Base-by-base conservation (phyloP, 1,139 yeast genomes). In the Saccharomyces hybrid region DNA sequence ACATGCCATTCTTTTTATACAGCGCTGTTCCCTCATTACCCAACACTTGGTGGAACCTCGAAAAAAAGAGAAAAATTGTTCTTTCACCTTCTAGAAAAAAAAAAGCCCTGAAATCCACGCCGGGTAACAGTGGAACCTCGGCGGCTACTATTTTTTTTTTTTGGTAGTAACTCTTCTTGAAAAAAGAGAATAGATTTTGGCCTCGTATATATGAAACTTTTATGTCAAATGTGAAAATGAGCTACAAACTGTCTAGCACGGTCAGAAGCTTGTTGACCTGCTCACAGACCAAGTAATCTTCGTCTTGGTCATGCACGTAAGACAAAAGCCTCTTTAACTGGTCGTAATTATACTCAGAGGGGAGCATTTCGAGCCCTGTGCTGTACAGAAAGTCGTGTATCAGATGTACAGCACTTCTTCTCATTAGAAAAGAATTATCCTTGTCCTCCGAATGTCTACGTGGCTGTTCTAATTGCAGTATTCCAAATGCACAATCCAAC, bases 401-500 rank as follows among this genome's bases (percentile, higher is more conserved):
- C 38, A 89, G 70, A 13, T 84, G 86, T 3, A 88, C 78, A 0
- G 96, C 90, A 0, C 95, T 76, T 49, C 97, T 75, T 59, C 95
- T 76, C 79, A 91, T 78, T 0, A 84, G 72, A 29, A 62, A 62
- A 0, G 66, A 57, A 0, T 82, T 75, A 50, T 75, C 71, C 2
- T 79, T 82, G 29, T 32, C 41, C 16, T 52, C 46, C 1, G 52
- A 47, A 4, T 54, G 54, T 16, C 41, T 52, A 27, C 29, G 48
- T 55, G 70, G 54, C 61, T 75, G 70, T 76, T 96, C 78, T 75
- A 80, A 63, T 68, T 77, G 83, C 49, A 93, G 69, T 0, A 91
- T 78, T 2, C 96, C 96, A 47, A 88, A 67, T 0, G 88, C 82
- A 64, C 95, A 83, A 65, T 89, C 97, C 48, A 88, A 69, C 6